phyloP scores from a whole-genome alignment of 2,329 filamentous ascomycete species.

The Aspergillus sp. region DNA sequence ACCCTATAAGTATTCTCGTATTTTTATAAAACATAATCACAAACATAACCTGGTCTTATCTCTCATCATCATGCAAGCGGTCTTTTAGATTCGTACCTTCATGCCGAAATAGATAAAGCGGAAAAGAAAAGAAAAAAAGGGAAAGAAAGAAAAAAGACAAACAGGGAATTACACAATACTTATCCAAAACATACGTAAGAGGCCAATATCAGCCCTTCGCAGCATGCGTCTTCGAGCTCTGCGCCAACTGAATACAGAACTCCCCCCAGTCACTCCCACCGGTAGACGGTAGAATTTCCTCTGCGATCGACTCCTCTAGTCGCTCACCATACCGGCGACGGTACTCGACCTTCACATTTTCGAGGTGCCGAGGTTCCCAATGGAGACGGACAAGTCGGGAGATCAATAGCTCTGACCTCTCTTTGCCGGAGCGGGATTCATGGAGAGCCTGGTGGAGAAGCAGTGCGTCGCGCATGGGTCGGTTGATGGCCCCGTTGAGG shows the following conservation, averaged over 20 bases:
- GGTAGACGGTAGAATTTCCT: conserved; percentile 64
- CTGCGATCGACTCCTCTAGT: conserved; percentile 74
- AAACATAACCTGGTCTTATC: background rate
- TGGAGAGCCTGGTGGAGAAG: conserved; percentile 88
- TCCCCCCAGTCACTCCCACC: conserved; percentile 64
- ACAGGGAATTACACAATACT: background rate
- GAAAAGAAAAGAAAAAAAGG: background rate
- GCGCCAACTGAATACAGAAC: conserved; percentile 67
- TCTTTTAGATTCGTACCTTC: background rate
- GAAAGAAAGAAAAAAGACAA: background rate
- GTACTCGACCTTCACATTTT: conserved; percentile 76
- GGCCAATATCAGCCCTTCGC: conserved; percentile 4
- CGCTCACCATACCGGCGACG: conserved; percentile 71
- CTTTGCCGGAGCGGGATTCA: conserved; percentile 66
- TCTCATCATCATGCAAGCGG: background rate
- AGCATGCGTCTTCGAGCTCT: conserved; percentile 30
- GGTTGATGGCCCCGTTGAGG: conserved; percentile 94
- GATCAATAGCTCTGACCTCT: conserved; percentile 83
- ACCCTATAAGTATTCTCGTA: background rate
- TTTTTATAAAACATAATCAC: background rate
- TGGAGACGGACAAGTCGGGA: conserved; percentile 84
- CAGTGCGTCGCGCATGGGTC: conserved; percentile 86
- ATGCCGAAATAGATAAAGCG: background rate
- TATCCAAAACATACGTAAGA: background rate
- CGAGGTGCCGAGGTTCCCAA: conserved; percentile 85